phyloP scores from a whole-genome alignment of 2,329 filamentous ascomycete species.

The Aspergillus pseudotamarii region DNA sequence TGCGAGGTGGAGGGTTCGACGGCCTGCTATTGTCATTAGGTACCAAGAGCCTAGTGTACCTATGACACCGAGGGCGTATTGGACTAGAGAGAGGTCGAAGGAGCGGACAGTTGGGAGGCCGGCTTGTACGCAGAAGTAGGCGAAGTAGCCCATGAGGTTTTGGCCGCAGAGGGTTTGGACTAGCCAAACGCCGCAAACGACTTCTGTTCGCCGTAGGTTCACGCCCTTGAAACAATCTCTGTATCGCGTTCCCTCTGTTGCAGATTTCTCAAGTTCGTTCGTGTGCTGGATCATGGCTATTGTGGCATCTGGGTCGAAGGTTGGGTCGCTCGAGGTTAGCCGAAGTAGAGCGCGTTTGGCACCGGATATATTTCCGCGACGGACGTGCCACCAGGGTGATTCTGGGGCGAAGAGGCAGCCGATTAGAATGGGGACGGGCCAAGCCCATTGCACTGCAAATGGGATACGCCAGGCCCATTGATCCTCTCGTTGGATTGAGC shows the following conservation, averaged over 20 bases:
- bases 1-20: slow-evolving; percentile 43
- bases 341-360: slow-evolving; percentile 43
- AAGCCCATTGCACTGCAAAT: slow-evolving; percentile 54
- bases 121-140: slow-evolving; percentile 58
- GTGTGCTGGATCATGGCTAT: slow-evolving; percentile 89
- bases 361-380: slow-evolving; percentile 43
- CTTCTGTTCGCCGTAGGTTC: slow-evolving; percentile 76
- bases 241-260: slow-evolving; percentile 72
- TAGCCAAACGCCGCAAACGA: slow-evolving; percentile 62
- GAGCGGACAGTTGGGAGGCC: slow-evolving; percentile 35
- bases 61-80: slow-evolving; percentile 62
- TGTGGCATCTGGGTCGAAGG: slow-evolving; percentile 78
- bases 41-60: slow-evolving; percentile 57
- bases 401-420: slow-evolving; percentile 48
- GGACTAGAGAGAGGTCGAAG: slow-evolving; percentile 50
- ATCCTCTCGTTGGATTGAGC: slow-evolving; percentile 43
- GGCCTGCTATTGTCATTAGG: slow-evolving; percentile 42
- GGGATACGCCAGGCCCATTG: slow-evolving; percentile 55
- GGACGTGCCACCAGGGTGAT: slow-evolving; percentile 53
- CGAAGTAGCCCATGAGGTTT: slow-evolving; percentile 63
- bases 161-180: slow-evolving; percentile 64
- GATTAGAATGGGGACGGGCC: slow-evolving; percentile 49
- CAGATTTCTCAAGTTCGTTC: slow-evolving; percentile 73
- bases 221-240: slow-evolving; percentile 78
- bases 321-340: slow-evolving; percentile 57